Conservation (phyloP, 164 flowering plant genomes). For the Chimonanthus salicifolius region DNA sequence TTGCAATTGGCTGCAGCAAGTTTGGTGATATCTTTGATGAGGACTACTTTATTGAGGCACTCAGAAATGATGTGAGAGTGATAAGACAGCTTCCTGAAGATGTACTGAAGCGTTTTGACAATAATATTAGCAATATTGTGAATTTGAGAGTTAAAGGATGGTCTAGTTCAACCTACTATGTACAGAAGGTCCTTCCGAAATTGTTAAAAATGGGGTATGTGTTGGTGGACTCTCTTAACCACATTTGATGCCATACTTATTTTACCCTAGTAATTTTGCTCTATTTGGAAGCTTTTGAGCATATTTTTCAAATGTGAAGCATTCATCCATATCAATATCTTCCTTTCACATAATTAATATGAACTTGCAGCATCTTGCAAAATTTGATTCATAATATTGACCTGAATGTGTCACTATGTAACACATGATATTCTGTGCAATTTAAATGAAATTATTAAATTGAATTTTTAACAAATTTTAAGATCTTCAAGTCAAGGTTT, state of each 20-base stretch:
- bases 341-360: neutral
- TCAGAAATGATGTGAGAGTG: slow-evolving; percentile 62
- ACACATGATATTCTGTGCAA: too few species aligned
- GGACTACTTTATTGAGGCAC: slow-evolving; percentile 68
- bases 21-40: slow-evolving; percentile 92
- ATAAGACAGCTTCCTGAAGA: slow-evolving; percentile 72
- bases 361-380: neutral
- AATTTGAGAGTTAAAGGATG: slow-evolving; percentile 87
- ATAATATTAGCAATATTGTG: slow-evolving; percentile 81
- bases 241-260: neutral
- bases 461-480: too few species aligned
- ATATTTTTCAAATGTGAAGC: neutral
- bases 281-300: neutral
- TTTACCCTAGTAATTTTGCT: neutral
- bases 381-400: too few species aligned
- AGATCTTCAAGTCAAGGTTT: too few species aligned
- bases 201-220: slow-evolving; percentile 58
- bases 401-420: too few species aligned
- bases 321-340: neutral
- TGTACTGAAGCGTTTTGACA: slow-evolving; percentile 59
- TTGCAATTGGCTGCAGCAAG: slow-evolving; percentile 41
- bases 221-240: neutral
- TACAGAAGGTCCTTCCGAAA: slow-evolving; percentile 77
- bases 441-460: too few species aligned
- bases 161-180: slow-evolving; percentile 77